Evolutionary conservation across 768 basidiomycete genomes (phyloP).

Genomic region (Kwoniella bestiolae): DNA sequence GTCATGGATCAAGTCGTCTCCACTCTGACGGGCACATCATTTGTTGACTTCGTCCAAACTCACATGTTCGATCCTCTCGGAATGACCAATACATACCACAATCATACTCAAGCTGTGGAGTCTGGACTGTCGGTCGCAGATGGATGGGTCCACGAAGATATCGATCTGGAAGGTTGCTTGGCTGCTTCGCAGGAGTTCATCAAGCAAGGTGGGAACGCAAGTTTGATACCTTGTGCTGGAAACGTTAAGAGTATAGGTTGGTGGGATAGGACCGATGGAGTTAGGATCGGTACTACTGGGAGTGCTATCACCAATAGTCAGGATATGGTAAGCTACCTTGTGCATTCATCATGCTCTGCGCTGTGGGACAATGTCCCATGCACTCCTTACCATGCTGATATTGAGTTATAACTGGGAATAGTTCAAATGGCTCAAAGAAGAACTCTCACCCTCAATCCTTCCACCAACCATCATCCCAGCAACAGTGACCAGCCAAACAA

Average conservation of each 20-base stretch:
- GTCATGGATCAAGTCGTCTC: constrained; percentile 33
- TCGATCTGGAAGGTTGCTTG: constrained; percentile 11
- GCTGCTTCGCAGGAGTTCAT: constrained; percentile 4
- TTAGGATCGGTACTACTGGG: constrained; percentile 33
- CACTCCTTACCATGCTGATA: too few species aligned
- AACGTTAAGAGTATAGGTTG: constrained; percentile 17
- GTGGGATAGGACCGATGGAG: constrained; percentile 24
- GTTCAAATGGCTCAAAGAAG: constrained; percentile 43
- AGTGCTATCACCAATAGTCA: constrained; percentile 33
- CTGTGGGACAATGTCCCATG: too few species aligned
- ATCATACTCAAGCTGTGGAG: constrained; percentile 21
- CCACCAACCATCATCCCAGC: constrained; percentile 20
- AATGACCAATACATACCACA: constrained; percentile 38
- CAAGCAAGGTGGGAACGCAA: neutral
- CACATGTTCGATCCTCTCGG: constrained; percentile 45
- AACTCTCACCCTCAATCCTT: constrained; percentile 34
- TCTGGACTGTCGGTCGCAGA: constrained; percentile 18
- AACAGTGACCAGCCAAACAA: constrained; percentile 1
- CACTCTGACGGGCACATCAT: constrained; percentile 26
- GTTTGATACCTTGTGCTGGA: constrained; percentile 18
- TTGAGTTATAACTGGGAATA: too few species aligned
- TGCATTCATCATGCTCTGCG: too few species aligned
- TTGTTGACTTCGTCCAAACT: constrained; percentile 29
- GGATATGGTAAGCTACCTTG: constrained; percentile 40
- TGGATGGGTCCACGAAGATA: constrained; percentile 13